Conservation (phyloP, 257 asterid species). For the Lycium ferocissimum region DNA sequence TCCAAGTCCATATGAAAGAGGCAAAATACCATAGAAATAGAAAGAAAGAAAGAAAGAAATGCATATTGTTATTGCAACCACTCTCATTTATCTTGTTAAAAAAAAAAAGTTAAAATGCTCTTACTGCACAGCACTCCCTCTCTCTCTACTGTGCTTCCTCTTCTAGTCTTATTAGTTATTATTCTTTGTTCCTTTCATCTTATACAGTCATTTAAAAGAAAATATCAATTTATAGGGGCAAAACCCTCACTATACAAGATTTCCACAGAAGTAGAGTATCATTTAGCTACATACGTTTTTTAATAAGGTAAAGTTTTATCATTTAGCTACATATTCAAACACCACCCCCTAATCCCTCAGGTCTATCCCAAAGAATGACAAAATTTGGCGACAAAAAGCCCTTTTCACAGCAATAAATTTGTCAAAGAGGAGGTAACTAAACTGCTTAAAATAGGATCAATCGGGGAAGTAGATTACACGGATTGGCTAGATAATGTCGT, state of each 20-base stretch:
- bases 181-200: not conserved
- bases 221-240: not conserved
- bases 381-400: not conserved
- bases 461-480: too few relatives aligned
- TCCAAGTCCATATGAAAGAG: not conserved
- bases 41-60: slow-evolving; percentile 14
- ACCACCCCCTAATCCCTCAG: not conserved
- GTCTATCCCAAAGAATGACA: not conserved
- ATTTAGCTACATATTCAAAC: not conserved
- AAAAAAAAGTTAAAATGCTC: not conserved
- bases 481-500: too few relatives aligned
- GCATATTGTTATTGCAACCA: not conserved
- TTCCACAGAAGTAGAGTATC: slow-evolving; percentile 17
- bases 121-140: not conserved
- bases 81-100: not conserved
- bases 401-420: not conserved
- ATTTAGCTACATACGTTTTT: not conserved
- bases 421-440: too few relatives aligned
- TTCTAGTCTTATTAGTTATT: not conserved
- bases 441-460: too few relatives aligned
- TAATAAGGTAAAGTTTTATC: not conserved
- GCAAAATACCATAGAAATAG: not conserved
- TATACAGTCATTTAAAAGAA: not conserved
- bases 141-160: not conserved
- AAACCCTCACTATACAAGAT: not conserved